Conservation (phyloP, 208 protist species). For the Naegleria gruberi region DNA sequence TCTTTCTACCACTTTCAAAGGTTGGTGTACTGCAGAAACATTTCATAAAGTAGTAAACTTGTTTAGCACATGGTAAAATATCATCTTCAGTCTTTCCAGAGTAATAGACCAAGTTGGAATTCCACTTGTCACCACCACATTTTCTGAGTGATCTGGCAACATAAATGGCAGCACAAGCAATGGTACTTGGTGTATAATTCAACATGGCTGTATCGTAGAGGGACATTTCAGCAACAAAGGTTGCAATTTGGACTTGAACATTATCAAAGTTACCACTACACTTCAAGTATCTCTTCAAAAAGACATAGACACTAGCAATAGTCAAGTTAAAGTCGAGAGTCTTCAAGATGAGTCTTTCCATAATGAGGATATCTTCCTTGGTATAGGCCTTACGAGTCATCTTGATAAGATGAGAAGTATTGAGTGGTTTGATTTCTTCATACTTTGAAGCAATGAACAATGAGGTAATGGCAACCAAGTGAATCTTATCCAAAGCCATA, state of each 20-base stretch:
- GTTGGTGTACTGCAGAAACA: not conserved
- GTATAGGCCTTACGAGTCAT: conserved; percentile 85
- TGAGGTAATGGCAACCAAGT: conserved; percentile 71
- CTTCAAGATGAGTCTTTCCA: conserved; percentile 72
- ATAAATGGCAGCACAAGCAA: conserved; percentile 78
- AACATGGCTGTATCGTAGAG: conserved; percentile 58
- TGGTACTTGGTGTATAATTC: conserved; percentile 78
- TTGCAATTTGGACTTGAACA: not conserved
- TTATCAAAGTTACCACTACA: conserved; percentile 34
- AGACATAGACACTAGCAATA: conserved; percentile 65
- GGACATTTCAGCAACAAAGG: conserved; percentile 39
- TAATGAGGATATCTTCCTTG: conserved; percentile 70
- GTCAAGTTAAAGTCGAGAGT: conserved; percentile 74
- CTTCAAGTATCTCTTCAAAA: conserved; percentile 60
- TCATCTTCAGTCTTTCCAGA: not conserved
- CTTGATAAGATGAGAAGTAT: conserved; percentile 82
- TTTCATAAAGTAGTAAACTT: not conserved
- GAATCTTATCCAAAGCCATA: conserved; percentile 45
- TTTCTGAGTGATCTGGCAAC: conserved; percentile 49
- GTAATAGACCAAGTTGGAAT: not conserved
- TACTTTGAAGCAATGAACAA: conserved; percentile 81
- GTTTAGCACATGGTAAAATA: not conserved
- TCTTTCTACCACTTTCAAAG: not conserved
- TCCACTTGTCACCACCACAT: not conserved
- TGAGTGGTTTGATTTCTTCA: conserved; percentile 82